These are phyloP conservation scores for Magnolia officinalis DNA, from an alignment of 164 flowering plant species.

Conservation along the genomic window DNA sequence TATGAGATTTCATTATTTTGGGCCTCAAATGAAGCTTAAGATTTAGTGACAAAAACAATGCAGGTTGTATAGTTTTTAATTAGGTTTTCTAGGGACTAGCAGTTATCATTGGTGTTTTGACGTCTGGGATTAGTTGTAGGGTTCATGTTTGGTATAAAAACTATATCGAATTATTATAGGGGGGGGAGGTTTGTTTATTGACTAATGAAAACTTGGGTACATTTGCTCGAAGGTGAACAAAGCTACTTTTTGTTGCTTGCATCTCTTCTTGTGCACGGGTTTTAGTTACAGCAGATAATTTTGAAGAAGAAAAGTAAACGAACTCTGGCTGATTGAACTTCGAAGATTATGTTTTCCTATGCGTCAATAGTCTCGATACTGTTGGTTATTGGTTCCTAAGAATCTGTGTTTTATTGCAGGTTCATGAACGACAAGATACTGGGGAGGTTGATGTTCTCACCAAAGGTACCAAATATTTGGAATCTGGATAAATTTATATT, in stretches of 20 bases:
- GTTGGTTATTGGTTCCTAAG: neutral
- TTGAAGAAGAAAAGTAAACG: neutral
- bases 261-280: neutral
- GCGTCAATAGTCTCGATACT: neutral
- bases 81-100: too few relatives aligned
- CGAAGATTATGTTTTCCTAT: neutral
- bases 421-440: slow-evolving; percentile 59
- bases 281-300: too few relatives aligned
- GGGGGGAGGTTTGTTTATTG: too few relatives aligned
- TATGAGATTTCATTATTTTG: neutral
- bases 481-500: too few relatives aligned
- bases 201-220: neutral
- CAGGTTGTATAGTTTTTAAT: too few relatives aligned
- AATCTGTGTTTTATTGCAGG: slow-evolving; percentile 30
- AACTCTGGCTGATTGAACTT: neutral
- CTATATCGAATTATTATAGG: too few relatives aligned
- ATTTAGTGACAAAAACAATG: too few relatives aligned
- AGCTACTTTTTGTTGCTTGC: neutral
- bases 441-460: slow-evolving; percentile 71
- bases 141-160: too few relatives aligned
- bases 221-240: neutral
- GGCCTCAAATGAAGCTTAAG: neutral
- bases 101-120: too few relatives aligned
- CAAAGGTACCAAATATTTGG: slow-evolving; percentile 40
- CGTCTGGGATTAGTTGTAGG: too few relatives aligned